Evolutionary conservation across 83 land plant species (phyloP), one percentile per base, ranked within the genome.

Genomic region (Picea mariana): DNA sequence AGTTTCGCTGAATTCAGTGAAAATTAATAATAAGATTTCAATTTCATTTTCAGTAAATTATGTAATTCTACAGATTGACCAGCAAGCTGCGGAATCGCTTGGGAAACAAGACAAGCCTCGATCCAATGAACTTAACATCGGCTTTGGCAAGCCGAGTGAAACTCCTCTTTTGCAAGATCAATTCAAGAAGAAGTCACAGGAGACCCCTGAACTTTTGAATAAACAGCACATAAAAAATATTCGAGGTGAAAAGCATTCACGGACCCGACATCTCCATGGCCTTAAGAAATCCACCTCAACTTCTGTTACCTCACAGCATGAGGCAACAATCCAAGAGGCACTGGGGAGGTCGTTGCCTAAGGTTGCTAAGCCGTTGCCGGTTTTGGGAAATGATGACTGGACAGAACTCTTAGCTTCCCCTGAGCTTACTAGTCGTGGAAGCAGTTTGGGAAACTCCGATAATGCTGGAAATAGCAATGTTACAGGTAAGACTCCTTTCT

Each of bases 11-110:
- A 75, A 75, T 23, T 73, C 9, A n/a, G 20, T 42, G 21, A 17
- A 73, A 0, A 8, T 11, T 13, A 12, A 23, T 8, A 15, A 21
- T 12, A 4, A 12, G 16, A 75, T 75, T 15, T 58, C 60, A 58
- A 58, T 58, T 58, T 13, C 17, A 58, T 58, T 13, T 49, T 58
- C 60, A 58, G 60, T 58, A 58, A 58, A 58, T 58, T 58, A 15
- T 58, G 60, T 58, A 58, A 58, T 13, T 58, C 60, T 11, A 47
- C 84, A 92, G 95, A 92, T 92, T 60, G 95, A 92, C 84, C 95
- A 92, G 78, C 92, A 90, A 86, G 95, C 95, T 26, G 95, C 95
- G 21, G 95, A 90, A 59, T 90, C 95, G 52, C 88, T 92, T 11
- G 67, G 87, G 7, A 92, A 90, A 85, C 21, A 9, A 62, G 92